Evolutionary conservation across 2,329 filamentous ascomycete genomes (phyloP).

Genomic region (Botrytis squamosa): DNA sequence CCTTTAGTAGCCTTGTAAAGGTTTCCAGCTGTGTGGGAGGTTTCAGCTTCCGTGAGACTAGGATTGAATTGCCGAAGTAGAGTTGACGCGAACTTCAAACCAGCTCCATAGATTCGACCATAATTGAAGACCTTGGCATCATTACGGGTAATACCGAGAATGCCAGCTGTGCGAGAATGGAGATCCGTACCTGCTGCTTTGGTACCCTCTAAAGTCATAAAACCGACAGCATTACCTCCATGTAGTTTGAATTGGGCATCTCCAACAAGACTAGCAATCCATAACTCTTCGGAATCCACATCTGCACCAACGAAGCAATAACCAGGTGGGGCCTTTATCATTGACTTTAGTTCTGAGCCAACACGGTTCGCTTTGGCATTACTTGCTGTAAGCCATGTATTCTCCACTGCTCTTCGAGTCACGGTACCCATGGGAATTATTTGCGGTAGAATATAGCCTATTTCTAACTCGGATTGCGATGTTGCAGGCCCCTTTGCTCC

Average conservation of each 20-base stretch:
- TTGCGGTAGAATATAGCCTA: slow-evolving; percentile 90
- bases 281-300: slow-evolving; percentile 94
- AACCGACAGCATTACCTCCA: slow-evolving; percentile 94
- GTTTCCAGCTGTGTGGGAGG: slow-evolving; percentile 69
- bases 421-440: slow-evolving; percentile 98
- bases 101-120: slow-evolving; percentile 97
- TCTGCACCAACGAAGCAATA: slow-evolving; percentile 96
- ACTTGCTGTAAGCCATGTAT: slow-evolving; percentile 96
- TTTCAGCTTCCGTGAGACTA: slow-evolving; percentile 73
- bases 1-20: slow-evolving; percentile 92
- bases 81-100: slow-evolving; percentile 87
- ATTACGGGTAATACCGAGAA: slow-evolving; percentile 90
- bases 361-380: slow-evolving; percentile 97
- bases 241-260: slow-evolving; percentile 94
- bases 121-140: slow-evolving; percentile 99
- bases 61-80: slow-evolving; percentile 94
- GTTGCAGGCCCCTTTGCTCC: slow-evolving; percentile 35
- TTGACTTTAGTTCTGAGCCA: slow-evolving; percentile 93
- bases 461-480: slow-evolving; percentile 31
- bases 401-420: slow-evolving; percentile 89
- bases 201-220: slow-evolving; percentile 97
- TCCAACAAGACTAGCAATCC: slow-evolving; percentile 94
- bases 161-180: slow-evolving; percentile 88
- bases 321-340: slow-evolving; percentile 87
- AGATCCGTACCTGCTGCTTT: slow-evolving; percentile 92